phyloP scores from a whole-genome alignment of 116 monocot genomes.

The Cymodocea nodosa region DNA sequence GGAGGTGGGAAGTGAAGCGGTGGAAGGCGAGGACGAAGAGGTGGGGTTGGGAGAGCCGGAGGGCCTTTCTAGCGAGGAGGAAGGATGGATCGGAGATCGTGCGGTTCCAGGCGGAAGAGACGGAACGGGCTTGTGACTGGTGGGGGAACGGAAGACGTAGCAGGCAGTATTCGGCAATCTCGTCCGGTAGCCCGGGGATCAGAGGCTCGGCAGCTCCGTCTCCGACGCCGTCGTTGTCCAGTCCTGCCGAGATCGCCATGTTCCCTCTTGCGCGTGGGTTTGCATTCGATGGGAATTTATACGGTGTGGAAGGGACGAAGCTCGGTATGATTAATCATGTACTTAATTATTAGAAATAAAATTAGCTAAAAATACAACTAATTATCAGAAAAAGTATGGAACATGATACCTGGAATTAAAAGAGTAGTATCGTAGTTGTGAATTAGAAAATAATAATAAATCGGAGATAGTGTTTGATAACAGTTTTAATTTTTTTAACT shows the following conservation, averaged over 20 bases:
- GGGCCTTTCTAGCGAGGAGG: conserved; percentile 18
- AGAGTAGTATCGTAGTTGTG: too few species aligned
- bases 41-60: conserved; percentile 30
- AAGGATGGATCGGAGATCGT: conserved; percentile 38
- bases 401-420: too few species aligned
- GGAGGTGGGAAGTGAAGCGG: conserved; percentile 29
- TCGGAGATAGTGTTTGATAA: too few species aligned
- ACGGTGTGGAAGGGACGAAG: too few species aligned
- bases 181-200: conserved; percentile 73
- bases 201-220: conserved; percentile 10
- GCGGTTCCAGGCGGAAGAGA: conserved; percentile 66
- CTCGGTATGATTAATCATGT: too few species aligned
- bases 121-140: conserved; percentile 33
- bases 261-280: not conserved
- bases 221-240: not conserved
- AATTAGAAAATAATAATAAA: too few species aligned
- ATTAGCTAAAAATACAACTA: too few species aligned
- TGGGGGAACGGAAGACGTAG: conserved; percentile 68
- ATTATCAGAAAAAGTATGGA: too few species aligned
- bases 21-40: conserved; percentile 57
- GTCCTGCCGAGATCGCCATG: conserved; percentile 4
- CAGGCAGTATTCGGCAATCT: conserved; percentile 66
- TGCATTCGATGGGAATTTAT: too few species aligned
- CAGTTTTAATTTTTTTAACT: too few species aligned
- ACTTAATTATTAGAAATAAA: too few species aligned